These are phyloP conservation scores for Vaccinium myrtillus DNA, from an alignment of 148 eudicot genomes.

Conservation along the genomic window DNA sequence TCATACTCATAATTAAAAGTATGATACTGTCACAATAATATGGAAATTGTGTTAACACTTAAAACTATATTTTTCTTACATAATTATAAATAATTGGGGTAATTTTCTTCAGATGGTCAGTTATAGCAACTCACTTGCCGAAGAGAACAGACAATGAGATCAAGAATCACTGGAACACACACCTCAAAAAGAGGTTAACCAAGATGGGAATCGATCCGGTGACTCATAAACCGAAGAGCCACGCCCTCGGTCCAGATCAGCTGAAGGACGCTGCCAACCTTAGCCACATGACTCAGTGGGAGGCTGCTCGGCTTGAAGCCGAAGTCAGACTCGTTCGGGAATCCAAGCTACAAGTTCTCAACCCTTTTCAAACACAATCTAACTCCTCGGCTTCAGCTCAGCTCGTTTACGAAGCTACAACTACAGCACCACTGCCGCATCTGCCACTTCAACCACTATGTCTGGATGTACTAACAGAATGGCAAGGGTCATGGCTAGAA, in stretches of 20 bases:
- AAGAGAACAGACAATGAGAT: constrained; percentile 45
- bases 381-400: background rate
- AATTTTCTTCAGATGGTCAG: constrained; percentile 36
- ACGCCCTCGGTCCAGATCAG: constrained; percentile 21
- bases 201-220: constrained; percentile 45
- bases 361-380: too few species aligned
- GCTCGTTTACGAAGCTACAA: background rate
- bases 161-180: constrained; percentile 47
- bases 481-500: constrained; percentile 24
- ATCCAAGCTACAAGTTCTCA: background rate
- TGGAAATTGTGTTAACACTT: too few species aligned
- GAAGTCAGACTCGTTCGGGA: constrained; percentile 36
- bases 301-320: constrained; percentile 42
- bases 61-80: too few species aligned
- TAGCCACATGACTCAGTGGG: constrained; percentile 54
- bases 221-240: constrained; percentile 38
- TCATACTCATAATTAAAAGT: too few species aligned
- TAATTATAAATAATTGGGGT: too few species aligned
- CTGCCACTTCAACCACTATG: constrained; percentile 23
- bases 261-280: constrained; percentile 24
- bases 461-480: constrained; percentile 29
- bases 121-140: constrained; percentile 38
- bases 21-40: too few species aligned
- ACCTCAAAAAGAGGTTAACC: constrained; percentile 34
- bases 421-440: background rate